Conservation (phyloP, 495 filamentous ascomycete species). For the Daldinia bambusicola region DNA sequence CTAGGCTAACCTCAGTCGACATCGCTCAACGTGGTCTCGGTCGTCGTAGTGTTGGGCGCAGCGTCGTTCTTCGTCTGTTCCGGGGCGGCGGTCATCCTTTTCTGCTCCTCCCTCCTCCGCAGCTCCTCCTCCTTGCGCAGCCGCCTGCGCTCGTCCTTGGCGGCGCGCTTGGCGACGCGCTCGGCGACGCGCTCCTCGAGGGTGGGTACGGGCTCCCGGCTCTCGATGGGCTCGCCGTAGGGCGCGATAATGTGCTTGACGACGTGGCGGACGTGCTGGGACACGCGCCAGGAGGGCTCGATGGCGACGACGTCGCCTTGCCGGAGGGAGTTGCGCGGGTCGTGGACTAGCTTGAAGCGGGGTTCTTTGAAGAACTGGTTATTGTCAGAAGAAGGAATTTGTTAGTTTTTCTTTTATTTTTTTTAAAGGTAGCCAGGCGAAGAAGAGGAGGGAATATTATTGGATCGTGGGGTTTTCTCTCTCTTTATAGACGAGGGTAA, state of each 20-base stretch:
- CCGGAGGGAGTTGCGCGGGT: constrained; percentile 77
- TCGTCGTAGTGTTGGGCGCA: background rate
- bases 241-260: constrained; percentile 81
- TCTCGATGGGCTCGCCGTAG: constrained; percentile 69
- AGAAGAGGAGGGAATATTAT: background rate
- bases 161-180: constrained; percentile 58
- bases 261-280: constrained; percentile 76
- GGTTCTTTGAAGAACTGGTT: constrained; percentile 61
- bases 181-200: constrained; percentile 67
- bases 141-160: constrained; percentile 62
- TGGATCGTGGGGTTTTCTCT: too few relatives aligned
- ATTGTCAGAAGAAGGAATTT: too few relatives aligned
- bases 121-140: constrained; percentile 43
- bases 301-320: constrained; percentile 85
- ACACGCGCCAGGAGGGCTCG: constrained; percentile 70
- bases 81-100: constrained; percentile 7
- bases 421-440: too few relatives aligned
- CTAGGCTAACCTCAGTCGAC: constrained; percentile 23
- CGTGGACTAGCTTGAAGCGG: constrained; percentile 71
- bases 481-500: background rate
- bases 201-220: constrained; percentile 71
- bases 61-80: background rate
- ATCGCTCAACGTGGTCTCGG: constrained; percentile 16
- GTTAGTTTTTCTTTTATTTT: too few relatives aligned
- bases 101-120: constrained; percentile 10